A percentile compares a stretch with the other conserved stretches of the same genome.
Evolutionary conservation across 2,329 filamentous ascomycete species (phyloP).

Genomic region (Aureobasidium lini): DNA sequence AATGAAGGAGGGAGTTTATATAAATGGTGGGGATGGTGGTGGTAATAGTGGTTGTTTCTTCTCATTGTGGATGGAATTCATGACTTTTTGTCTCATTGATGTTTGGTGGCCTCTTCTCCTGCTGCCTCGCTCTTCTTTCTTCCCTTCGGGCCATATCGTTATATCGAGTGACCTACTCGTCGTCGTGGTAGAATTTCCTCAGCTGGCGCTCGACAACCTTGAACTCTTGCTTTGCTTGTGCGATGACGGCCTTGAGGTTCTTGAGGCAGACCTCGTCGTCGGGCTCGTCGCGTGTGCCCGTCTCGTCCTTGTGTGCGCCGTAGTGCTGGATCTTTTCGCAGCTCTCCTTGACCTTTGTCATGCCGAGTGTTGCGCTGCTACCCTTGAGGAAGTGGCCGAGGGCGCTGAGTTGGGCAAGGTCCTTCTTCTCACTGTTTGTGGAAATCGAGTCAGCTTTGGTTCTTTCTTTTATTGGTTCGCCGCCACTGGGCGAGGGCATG

Average conservation of each 20-base stretch:
- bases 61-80: not conserved
- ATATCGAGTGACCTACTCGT: slow-evolving; percentile 22
- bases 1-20: no score
- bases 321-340: slow-evolving; percentile 97
- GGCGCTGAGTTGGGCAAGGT: slow-evolving; percentile 68
- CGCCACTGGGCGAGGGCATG: not conserved
- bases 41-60: no score
- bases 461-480: not conserved
- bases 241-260: slow-evolving; percentile 63
- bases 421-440: slow-evolving; percentile 50
- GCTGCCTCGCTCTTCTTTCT: not conserved
- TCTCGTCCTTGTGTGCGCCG: slow-evolving; percentile 73
- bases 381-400: slow-evolving; percentile 97
- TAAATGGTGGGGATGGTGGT: no score
- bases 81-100: slow-evolving; percentile 7
- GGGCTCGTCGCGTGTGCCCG: slow-evolving; percentile 58
- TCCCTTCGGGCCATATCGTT: not conserved
- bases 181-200: slow-evolving; percentile 60
- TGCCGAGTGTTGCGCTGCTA: slow-evolving; percentile 86
- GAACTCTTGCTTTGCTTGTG: slow-evolving; percentile 69
- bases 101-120: not conserved
- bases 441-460: not conserved
- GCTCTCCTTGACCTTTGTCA: slow-evolving; percentile 81
- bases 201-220: slow-evolving; percentile 63
- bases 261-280: slow-evolving; percentile 62